Conservation (phyloP, 805 yeast genomes). For the Kluyveromyces lactis region DNA sequence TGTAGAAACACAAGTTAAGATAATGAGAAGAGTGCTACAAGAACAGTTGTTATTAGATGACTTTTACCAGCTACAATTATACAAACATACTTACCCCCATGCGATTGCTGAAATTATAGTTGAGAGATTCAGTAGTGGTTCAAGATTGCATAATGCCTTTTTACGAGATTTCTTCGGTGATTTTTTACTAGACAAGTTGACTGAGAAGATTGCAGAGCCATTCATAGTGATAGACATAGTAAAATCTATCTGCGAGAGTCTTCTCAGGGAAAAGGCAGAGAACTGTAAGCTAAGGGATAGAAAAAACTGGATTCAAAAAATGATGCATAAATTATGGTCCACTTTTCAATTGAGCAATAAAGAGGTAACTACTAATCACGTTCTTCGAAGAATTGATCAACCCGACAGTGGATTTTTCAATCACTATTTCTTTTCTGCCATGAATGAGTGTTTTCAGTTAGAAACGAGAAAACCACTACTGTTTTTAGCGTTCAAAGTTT, state of each 20-base stretch:
- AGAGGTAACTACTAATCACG: too few relatives aligned
- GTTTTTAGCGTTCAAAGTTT: background rate
- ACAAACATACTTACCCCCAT: slow-evolving; percentile 14
- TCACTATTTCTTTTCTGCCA: background rate
- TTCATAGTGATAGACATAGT: slow-evolving; percentile 17
- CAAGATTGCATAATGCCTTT: slow-evolving; percentile 19
- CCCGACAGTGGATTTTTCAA: background rate
- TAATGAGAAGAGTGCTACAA: slow-evolving; percentile 5
- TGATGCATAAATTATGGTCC: too few relatives aligned
- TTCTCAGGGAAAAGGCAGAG: background rate
- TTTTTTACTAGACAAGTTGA: slow-evolving; percentile 17
- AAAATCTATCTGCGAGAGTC: slow-evolving; percentile 1
- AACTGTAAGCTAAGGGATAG: background rate
- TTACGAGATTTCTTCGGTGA: slow-evolving; percentile 17
- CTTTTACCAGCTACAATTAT: slow-evolving; percentile 11
- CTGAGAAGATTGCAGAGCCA: slow-evolving; percentile 22
- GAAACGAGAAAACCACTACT: background rate
- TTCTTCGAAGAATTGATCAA: background rate
- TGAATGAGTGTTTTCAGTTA: background rate
- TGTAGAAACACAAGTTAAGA: slow-evolving; percentile 14
- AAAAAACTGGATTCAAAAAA: too few relatives aligned
- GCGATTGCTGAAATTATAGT: slow-evolving; percentile 10
- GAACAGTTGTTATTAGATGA: slow-evolving; percentile 5
- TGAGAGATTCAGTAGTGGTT: slow-evolving; percentile 8
- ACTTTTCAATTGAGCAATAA: too few relatives aligned